Evolutionary conservation across 805 yeast genomes (phyloP).

Genomic region (Suhomyces vadensis): DNA sequence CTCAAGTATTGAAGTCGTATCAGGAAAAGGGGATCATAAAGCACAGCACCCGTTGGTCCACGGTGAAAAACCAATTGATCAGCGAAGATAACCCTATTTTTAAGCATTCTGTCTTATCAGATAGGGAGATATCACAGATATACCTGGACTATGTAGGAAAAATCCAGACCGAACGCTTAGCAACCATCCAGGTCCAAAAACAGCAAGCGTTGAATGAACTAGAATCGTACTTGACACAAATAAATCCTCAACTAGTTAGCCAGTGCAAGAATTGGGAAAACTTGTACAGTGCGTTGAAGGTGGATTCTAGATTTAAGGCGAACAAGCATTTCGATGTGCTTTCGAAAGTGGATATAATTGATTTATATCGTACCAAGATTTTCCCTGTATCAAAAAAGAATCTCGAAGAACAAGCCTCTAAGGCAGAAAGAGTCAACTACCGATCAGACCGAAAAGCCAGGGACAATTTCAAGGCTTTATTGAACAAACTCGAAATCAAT

Average conservation of each 20-base stretch:
- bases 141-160: constrained; percentile 51
- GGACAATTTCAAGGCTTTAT: constrained; percentile 51
- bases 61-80: constrained; percentile 49
- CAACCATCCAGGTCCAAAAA: constrained; percentile 27
- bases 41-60: constrained; percentile 64
- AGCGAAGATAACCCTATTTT: constrained; percentile 67
- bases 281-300: constrained; percentile 33
- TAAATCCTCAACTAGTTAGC: constrained; percentile 29
- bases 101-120: constrained; percentile 59
- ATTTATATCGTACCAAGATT: constrained; percentile 45
- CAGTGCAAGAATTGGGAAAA: constrained; percentile 40
- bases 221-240: constrained; percentile 47
- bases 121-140: constrained; percentile 53
- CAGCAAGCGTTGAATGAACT: constrained; percentile 55
- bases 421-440: constrained; percentile 42
- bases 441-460: constrained; percentile 67
- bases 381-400: constrained; percentile 27
- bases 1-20: constrained; percentile 44
- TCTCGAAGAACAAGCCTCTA: constrained; percentile 22
- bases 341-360: constrained; percentile 59
- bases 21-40: constrained; percentile 38
- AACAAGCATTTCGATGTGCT: constrained; percentile 56
- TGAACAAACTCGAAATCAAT: constrained; percentile 44
- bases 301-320: constrained; percentile 56
- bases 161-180: constrained; percentile 34